Conservation (phyloP, 129 eudicot species). For the Artemisia annua region DNA sequence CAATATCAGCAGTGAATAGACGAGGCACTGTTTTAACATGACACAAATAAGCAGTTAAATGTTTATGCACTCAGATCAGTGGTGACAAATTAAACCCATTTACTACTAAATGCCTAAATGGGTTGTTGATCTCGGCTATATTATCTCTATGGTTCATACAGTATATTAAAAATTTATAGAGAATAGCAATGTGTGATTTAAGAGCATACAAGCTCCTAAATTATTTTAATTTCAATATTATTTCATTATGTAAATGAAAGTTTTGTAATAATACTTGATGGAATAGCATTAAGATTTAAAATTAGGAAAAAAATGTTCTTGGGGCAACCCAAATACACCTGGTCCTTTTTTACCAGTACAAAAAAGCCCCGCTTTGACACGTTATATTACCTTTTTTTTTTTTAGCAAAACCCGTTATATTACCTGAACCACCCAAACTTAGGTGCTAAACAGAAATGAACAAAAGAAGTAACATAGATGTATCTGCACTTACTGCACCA, state of each 20-base stretch:
- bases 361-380: background rate
- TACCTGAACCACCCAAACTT: background rate
- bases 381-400: background rate
- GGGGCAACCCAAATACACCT: background rate
- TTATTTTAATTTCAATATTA: no score
- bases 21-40: slow-evolving; percentile 79
- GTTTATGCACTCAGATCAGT: background rate
- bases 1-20: slow-evolving; percentile 87
- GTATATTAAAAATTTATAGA: background rate
- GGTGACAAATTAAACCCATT: background rate
- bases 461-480: slow-evolving; percentile 4
- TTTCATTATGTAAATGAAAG: no score
- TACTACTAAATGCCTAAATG: background rate
- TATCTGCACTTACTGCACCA: slow-evolving; percentile 94
- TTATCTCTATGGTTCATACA: background rate
- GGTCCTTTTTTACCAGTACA: no score
- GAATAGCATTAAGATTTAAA: no score
- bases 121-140: background rate
- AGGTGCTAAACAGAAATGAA: background rate
- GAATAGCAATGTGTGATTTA: no score
- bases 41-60: background rate
- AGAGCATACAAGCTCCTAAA: no score
- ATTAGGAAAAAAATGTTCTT: background rate
- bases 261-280: no score
- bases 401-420: background rate